Conservation (phyloP, 306 rosid species). For the Cicer arietinum region DNA sequence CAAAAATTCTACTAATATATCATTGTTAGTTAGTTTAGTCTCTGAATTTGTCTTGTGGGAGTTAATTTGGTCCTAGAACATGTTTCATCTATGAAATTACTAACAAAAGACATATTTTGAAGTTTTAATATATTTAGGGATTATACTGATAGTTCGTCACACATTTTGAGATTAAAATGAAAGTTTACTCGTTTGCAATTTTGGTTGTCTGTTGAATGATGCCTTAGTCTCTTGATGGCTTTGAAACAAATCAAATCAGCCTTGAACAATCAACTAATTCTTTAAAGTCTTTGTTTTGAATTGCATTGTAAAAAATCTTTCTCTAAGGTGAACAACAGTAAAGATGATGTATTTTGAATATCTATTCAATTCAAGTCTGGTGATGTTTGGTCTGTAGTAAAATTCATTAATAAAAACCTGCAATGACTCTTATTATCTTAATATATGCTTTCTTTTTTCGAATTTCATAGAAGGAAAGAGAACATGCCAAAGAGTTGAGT, state of each 20-base stretch:
- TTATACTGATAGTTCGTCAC: too few relatives aligned
- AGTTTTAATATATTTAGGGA: too few relatives aligned
- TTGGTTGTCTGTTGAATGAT: not conserved
- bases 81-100: too few relatives aligned
- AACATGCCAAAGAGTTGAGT: slow-evolving; percentile 58
- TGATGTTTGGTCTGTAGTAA: not conserved
- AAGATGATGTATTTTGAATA: slow-evolving; percentile 18
- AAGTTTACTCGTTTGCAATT: too few relatives aligned
- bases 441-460: slow-evolving; percentile 12
- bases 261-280: not conserved
- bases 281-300: not conserved
- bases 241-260: slow-evolving; percentile 1
- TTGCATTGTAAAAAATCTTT: not conserved
- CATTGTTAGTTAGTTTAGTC: too few relatives aligned
- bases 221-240: not conserved
- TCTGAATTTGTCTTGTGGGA: too few relatives aligned
- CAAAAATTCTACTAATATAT: too few relatives aligned
- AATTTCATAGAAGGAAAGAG: slow-evolving; percentile 66
- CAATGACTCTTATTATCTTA: not conserved
- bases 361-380: slow-evolving; percentile 22
- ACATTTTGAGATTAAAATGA: too few relatives aligned
- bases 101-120: too few relatives aligned
- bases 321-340: slow-evolving; percentile 1
- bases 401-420: slow-evolving; percentile 15
- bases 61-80: too few relatives aligned